phyloP scores from a whole-genome alignment of 495 filamentous ascomycete genomes.

The Penicillium macrosclerotiorum region DNA sequence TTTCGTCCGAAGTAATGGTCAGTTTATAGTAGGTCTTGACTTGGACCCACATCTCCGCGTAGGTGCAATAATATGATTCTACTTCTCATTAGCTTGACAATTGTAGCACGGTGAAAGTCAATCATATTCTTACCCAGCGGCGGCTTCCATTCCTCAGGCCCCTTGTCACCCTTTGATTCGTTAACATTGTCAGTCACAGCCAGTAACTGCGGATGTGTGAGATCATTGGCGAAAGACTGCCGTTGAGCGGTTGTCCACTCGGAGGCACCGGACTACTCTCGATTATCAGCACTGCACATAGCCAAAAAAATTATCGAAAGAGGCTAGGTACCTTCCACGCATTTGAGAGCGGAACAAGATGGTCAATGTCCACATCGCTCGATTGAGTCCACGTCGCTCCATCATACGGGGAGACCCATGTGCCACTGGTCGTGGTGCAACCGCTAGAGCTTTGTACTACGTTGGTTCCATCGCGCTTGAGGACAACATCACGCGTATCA shows the following conservation, averaged over 20 bases:
- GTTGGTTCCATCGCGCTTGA: constrained; percentile 64
- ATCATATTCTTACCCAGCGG: constrained; percentile 45
- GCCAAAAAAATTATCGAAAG: too few species aligned
- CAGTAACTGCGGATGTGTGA: constrained; percentile 65
- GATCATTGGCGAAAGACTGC: constrained; percentile 68
- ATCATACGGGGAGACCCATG: constrained; percentile 67
- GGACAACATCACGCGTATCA: constrained; percentile 64
- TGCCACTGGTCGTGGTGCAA: constrained; percentile 58
- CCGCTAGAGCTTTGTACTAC: constrained; percentile 42
- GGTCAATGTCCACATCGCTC: constrained; percentile 71
- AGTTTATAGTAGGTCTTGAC: constrained; percentile 64
- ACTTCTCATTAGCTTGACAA: constrained; percentile 2
- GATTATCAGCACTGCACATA: not conserved
- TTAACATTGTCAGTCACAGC: constrained; percentile 77
- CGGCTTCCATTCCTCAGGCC: constrained; percentile 74
- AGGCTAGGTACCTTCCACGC: constrained; percentile 60
- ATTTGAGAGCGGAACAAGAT: constrained; percentile 71
- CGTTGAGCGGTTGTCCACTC: constrained; percentile 60
- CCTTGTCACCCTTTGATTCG: constrained; percentile 62
- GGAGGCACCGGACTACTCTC: constrained; percentile 40
- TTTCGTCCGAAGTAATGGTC: constrained; percentile 59
- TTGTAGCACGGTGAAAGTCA: not conserved
- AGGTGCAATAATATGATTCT: constrained; percentile 69
- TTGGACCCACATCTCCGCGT: constrained; percentile 66
- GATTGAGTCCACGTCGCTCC: constrained; percentile 64